Evolutionary conservation across 352 stramenopile species (phyloP).

Genomic region (Phytophthora litchii): DNA sequence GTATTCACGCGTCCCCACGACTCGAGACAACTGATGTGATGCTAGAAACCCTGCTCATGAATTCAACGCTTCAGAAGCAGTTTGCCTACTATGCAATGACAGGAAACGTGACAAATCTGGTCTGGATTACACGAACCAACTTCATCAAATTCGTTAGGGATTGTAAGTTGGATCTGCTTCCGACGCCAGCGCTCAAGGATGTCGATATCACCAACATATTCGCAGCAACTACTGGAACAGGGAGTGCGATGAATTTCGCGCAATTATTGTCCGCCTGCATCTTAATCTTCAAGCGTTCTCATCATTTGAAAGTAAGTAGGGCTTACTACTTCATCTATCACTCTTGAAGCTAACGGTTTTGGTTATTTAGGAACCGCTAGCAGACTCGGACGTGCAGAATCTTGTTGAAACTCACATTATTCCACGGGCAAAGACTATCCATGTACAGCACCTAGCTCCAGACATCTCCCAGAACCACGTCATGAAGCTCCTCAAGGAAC

Average conservation of each 20-base stretch:
- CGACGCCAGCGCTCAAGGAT: conserved; percentile 44
- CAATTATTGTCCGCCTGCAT: conserved; percentile 58
- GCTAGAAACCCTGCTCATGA: conserved; percentile 46
- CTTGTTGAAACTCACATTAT: conserved; percentile 62
- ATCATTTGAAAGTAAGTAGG: conserved; percentile 30
- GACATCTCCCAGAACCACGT: conserved; percentile 75
- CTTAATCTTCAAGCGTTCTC: conserved; percentile 47
- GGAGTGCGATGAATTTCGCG: conserved; percentile 54
- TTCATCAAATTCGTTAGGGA: conserved; percentile 76
- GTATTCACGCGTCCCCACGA: neutral
- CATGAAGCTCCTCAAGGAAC: conserved; percentile 67
- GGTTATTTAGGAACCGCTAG: conserved; percentile 11
- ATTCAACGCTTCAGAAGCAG: conserved; percentile 61
- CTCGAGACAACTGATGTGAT: conserved; percentile 21
- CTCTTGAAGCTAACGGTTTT: conserved; percentile 1
- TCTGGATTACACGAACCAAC: conserved; percentile 59
- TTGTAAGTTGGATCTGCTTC: conserved; percentile 51
- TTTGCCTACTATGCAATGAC: conserved; percentile 75
- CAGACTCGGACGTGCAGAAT: conserved; percentile 40
- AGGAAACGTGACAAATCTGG: conserved; percentile 67
- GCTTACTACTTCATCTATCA: neutral
- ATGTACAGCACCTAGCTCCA: conserved; percentile 63
- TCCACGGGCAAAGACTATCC: conserved; percentile 55
- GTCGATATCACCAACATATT: conserved; percentile 67
- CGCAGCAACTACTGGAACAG: conserved; percentile 32